Percentiles rank a stretch among this genome's conserved stretches.
phyloP scores from a whole-genome alignment of 2,329 filamentous ascomycete genomes.

The Pseudogymnoascus sp. region DNA sequence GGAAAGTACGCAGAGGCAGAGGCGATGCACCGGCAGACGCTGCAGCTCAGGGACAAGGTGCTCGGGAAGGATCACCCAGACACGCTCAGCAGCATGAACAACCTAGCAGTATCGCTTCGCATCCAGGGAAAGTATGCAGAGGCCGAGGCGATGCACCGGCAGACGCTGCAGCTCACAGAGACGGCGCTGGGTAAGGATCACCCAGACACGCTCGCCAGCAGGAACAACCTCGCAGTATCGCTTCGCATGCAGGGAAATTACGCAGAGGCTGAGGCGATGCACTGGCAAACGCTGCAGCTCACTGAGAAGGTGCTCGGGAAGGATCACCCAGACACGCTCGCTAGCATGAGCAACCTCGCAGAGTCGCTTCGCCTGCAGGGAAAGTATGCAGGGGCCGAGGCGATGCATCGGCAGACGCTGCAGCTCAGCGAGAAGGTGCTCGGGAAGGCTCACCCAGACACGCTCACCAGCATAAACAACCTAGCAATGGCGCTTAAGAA shows the following conservation, averaged over 20 bases:
- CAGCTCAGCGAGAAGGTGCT: neutral
- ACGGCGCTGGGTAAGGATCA: constrained; percentile 1
- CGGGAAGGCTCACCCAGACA: constrained; percentile 14
- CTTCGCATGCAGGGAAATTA: constrained; percentile 11
- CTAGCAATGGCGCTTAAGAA: too few species aligned
- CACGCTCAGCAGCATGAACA: too few species aligned
- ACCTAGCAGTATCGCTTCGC: too few species aligned
- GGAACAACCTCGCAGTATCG: constrained; percentile 7
- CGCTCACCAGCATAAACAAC: too few species aligned
- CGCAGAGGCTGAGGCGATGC: constrained; percentile 9
- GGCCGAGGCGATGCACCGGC: too few species aligned
- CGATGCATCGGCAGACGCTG: neutral
- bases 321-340: constrained; percentile 9
- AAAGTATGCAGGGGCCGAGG: constrained; percentile 11
- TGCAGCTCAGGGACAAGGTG: too few species aligned
- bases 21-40: too few species aligned
- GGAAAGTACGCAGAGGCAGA: too few species aligned
- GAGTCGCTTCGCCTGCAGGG: constrained; percentile 6
- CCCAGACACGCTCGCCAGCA: constrained; percentile 10
- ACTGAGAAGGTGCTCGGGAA: neutral
- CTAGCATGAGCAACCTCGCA: constrained; percentile 11
- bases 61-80: too few species aligned
- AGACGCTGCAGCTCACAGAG: neutral
- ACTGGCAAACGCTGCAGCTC: constrained; percentile 3
- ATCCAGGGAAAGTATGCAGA: too few species aligned